Evolutionary conservation across 2,329 filamentous ascomycete genomes (phyloP), one percentile per base, ranked within the genome.

Genomic region (Colletotrichum sp.): DNA sequence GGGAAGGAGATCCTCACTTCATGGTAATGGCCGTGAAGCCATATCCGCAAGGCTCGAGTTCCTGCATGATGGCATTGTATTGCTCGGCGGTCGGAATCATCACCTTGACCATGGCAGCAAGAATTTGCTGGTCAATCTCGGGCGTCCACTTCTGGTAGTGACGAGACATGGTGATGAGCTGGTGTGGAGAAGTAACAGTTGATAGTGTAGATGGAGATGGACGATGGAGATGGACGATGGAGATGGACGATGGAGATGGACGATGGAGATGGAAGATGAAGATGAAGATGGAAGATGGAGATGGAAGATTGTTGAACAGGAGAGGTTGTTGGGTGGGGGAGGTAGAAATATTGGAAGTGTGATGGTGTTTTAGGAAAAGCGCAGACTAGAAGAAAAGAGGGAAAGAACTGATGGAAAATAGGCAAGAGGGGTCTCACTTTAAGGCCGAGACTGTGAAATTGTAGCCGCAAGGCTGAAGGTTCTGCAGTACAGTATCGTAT

Each of bases 81-180:
- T 83, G 82, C 1, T 79, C 79, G 0, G 76, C 52, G 4, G 76
- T 80, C 4, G 86, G 82, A 48, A 82, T 84, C 70, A 86, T 77
- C 8, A 84, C 80, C 30, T 84, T 81, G n/a, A 86, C 79, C 28
- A 89, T 74, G 32, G 83, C 84, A 8, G 85, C 71, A 43, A 90
- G 82, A 56, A 90, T 85, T 55, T 87, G 86, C 74, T 87, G 81
- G 61, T 89, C 87, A 22, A 85, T 83, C 10, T 82, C 80, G 7
- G 83, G 79, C 32, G 84, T 84, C 88, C 88, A 90, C 39, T 80
- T 83, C 78, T 85, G 18, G 79, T 75, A 71, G 81, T 79, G 43
- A 10, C 82, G 80, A n/a, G 76, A 30, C 27, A 34, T 58, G 25
- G 22, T 27, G 52, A 43, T 8, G 28, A 30, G 28, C 28, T 30